These are phyloP conservation scores for Chalciporus sphaerocephalus DNA, from an alignment of 768 basidiomycete species.

Conservation along the genomic window DNA sequence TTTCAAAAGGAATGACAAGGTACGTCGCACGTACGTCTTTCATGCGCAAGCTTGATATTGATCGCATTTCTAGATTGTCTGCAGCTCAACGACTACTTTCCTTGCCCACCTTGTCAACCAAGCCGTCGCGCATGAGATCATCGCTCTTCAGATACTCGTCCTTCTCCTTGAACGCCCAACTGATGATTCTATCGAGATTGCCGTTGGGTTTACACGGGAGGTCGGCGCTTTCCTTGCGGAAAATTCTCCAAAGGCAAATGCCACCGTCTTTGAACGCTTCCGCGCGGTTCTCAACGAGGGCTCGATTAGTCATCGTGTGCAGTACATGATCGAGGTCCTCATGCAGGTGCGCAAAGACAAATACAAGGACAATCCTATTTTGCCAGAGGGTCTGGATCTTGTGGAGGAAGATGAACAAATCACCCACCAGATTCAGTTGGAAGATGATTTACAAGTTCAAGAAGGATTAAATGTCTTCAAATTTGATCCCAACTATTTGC, in stretches of 20 bases:
- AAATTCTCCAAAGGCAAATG: constrained; percentile 91
- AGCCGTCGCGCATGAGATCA: constrained; percentile 86
- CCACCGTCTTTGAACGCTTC: constrained; percentile 94
- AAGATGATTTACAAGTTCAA: constrained; percentile 91
- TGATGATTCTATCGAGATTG: constrained; percentile 97
- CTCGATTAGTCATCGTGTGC: constrained; percentile 89
- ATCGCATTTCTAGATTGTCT: constrained; percentile 63
- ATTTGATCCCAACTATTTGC: constrained; percentile 77
- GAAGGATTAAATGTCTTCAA: constrained; percentile 98
- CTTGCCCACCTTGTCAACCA: constrained; percentile 92
- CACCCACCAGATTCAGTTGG: constrained; percentile 87
- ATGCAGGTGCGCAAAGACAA: constrained; percentile 99
- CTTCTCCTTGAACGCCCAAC: constrained; percentile 95
- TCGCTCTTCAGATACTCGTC: constrained; percentile 92
- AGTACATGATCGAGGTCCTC: constrained; percentile 99
- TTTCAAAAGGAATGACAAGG: constrained; percentile 98
- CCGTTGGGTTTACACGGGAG: constrained; percentile 95
- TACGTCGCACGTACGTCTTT: constrained; percentile 32
- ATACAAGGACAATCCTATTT: constrained; percentile 96
- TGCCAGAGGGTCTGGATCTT: constrained; percentile 91
- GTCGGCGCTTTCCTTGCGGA: constrained; percentile 93
- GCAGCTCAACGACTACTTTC: constrained; percentile 90
- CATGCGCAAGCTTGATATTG: neutral
- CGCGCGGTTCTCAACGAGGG: constrained; percentile 95
- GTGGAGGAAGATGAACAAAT: constrained; percentile 99